A percentile compares a stretch with the other conserved stretches of the same genome.
Evolutionary conservation across 805 yeast species (phyloP).

Genomic region (Metschnikowia corniflorae): DNA sequence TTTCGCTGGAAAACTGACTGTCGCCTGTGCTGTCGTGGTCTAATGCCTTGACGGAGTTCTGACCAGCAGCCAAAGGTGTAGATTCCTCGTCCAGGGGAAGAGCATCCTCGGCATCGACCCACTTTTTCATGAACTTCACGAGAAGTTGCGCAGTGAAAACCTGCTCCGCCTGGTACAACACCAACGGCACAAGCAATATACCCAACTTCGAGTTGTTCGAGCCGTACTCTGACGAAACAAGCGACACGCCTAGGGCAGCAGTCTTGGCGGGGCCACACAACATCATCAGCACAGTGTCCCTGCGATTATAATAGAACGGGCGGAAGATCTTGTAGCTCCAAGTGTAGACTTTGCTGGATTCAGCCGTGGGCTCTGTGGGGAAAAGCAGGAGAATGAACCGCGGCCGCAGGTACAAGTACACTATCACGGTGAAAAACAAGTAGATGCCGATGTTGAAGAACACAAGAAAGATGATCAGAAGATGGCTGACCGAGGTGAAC

Average conservation of each 20-base stretch:
- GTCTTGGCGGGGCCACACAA: conserved; percentile 92
- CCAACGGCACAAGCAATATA: conserved; percentile 72
- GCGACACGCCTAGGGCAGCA: conserved; percentile 85
- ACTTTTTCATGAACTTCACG: conserved; percentile 60
- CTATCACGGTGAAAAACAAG: conserved; percentile 66
- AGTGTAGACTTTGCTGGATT: conserved; percentile 43
- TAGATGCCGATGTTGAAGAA: conserved; percentile 82
- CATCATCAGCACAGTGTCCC: conserved; percentile 76
- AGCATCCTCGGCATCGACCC: conserved; percentile 50
- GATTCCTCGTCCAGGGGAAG: conserved; percentile 16
- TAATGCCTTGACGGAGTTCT: conserved; percentile 2
- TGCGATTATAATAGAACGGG: conserved; percentile 68
- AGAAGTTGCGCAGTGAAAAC: conserved; percentile 76
- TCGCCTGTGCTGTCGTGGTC: conserved; percentile 3
- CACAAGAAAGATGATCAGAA: conserved; percentile 69
- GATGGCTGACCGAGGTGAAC: conserved; percentile 64
- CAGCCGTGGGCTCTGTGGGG: conserved; percentile 45
- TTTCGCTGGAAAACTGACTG: no score
- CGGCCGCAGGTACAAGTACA: conserved; percentile 61
- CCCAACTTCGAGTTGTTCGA: conserved; percentile 59
- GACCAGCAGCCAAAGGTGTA: conserved; percentile 6
- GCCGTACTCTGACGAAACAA: conserved; percentile 79
- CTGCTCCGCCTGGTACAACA: conserved; percentile 83
- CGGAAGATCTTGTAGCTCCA: conserved; percentile 41
- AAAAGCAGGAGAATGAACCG: conserved; percentile 43